A percentile compares a stretch with the other conserved stretches of the same genome.
Conservation (phyloP, 441 rosid species). For the Raphanus hybrid region DNA sequence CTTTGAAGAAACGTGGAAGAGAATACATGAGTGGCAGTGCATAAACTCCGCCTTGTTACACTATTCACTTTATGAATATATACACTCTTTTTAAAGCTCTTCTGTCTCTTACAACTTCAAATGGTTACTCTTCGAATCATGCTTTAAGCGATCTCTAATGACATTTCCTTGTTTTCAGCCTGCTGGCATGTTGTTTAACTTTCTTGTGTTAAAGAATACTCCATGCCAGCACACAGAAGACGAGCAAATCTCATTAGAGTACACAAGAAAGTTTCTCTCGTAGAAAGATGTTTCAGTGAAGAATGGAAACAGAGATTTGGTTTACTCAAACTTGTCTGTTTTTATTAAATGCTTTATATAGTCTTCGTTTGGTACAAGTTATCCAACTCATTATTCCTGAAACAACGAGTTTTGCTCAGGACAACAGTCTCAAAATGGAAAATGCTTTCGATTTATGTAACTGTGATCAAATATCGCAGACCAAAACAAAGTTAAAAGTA, state of each 20-base stretch:
- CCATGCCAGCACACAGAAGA: no score
- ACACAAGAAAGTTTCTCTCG: neutral
- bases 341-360: neutral
- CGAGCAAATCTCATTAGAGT: no score
- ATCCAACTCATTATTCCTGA: neutral
- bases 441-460: neutral
- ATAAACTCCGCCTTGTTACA: neutral
- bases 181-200: neutral
- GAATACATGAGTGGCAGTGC: neutral
- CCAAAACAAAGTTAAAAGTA: neutral
- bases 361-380: neutral
- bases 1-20: constrained; percentile 3
- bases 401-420: neutral
- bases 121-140: neutral
- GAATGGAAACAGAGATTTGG: neutral
- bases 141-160: neutral
- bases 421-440: neutral
- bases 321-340: neutral
- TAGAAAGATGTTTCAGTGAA: neutral
- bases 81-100: neutral
- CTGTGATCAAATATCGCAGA: neutral
- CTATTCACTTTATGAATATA: neutral
- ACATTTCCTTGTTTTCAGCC: neutral
- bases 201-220: neutral
- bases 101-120: neutral